Percentiles rank a stretch among this genome's conserved stretches.
Conservation (phyloP, 306 rosid genomes). For the Gastrolobium bilobum region DNA sequence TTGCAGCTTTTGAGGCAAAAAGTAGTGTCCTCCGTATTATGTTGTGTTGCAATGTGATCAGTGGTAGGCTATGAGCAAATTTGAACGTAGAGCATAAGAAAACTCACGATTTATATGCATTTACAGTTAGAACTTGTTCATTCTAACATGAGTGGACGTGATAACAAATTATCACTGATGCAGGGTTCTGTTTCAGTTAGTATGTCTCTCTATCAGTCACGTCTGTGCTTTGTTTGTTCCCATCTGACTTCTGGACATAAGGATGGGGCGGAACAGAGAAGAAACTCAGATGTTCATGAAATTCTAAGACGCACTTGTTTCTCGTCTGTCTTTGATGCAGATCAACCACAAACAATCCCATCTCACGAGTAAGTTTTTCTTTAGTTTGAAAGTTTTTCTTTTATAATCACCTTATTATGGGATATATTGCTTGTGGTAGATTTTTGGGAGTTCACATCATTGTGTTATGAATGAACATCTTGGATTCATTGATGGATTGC, state of each 20-base stretch:
- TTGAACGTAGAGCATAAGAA: background rate
- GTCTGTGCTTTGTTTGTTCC: conserved; percentile 94
- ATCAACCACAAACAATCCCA: conserved; percentile 87
- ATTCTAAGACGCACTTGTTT: conserved; percentile 82
- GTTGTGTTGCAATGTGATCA: conserved; percentile 37
- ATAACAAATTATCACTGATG: conserved; percentile 45
- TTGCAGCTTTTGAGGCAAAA: background rate
- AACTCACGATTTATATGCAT: background rate
- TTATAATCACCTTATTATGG: background rate
- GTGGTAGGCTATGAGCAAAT: conserved; percentile 27
- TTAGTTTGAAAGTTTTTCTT: background rate
- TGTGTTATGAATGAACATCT: conserved; percentile 14
- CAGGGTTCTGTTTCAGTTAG: conserved; percentile 98
- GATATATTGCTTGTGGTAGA: background rate
- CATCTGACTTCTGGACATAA: conserved; percentile 96
- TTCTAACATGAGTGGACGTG: conserved; percentile 32
- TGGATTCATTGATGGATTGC: conserved; percentile 42
- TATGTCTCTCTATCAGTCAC: conserved; percentile 90
- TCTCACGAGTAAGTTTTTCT: conserved; percentile 81
- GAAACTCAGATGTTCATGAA: conserved; percentile 87
- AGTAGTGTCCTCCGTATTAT: conserved; percentile 16
- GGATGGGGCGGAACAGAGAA: conserved; percentile 81
- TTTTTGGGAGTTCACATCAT: background rate
- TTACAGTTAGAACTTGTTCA: conserved; percentile 22
- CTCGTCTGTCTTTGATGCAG: conserved; percentile 71